phyloP scores from a whole-genome alignment of 2,329 filamentous ascomycete species.

The Thielaviopsis ethacetica region DNA sequence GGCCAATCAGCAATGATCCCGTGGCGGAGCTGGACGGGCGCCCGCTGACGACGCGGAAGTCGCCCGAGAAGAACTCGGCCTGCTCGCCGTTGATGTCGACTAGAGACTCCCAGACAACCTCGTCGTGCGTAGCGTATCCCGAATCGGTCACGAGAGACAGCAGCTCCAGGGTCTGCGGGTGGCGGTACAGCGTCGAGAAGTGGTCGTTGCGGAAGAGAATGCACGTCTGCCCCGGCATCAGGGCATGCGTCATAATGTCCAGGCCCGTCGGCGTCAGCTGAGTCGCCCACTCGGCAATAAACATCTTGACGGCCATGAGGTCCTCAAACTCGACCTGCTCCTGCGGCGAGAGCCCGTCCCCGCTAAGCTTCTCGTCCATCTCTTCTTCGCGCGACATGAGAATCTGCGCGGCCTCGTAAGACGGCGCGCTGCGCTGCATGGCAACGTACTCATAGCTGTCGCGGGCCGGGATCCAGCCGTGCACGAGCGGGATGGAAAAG shows the following conservation, averaged over 20 bases:
- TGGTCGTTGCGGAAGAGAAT: slow-evolving; percentile 97
- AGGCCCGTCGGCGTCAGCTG: slow-evolving; percentile 76
- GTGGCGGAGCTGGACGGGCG: slow-evolving; percentile 14
- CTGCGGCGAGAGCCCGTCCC: slow-evolving; percentile 44
- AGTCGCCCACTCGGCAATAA: slow-evolving; percentile 64
- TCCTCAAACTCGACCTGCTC: slow-evolving; percentile 75
- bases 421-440: slow-evolving; percentile 57
- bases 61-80: slow-evolving; percentile 74
- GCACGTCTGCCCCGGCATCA: slow-evolving; percentile 63
- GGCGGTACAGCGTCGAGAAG: slow-evolving; percentile 84
- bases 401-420: slow-evolving; percentile 85
- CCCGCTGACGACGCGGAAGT: slow-evolving; percentile 76
- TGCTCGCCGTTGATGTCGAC: slow-evolving; percentile 73
- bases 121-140: slow-evolving; percentile 72
- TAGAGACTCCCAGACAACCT: slow-evolving; percentile 91
- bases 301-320: slow-evolving; percentile 67
- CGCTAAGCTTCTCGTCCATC: slow-evolving; percentile 57
- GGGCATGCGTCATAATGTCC: slow-evolving; percentile 50
- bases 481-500: slow-evolving; percentile 75
- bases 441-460: slow-evolving; percentile 51
- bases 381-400: slow-evolving; percentile 81
- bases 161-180: slow-evolving; percentile 59
- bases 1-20: background rate
- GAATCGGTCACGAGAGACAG: slow-evolving; percentile 83
- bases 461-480: slow-evolving; percentile 73